Conservation (phyloP, 2,329 filamentous ascomycete genomes). For the Verticillium albo-atrum region DNA sequence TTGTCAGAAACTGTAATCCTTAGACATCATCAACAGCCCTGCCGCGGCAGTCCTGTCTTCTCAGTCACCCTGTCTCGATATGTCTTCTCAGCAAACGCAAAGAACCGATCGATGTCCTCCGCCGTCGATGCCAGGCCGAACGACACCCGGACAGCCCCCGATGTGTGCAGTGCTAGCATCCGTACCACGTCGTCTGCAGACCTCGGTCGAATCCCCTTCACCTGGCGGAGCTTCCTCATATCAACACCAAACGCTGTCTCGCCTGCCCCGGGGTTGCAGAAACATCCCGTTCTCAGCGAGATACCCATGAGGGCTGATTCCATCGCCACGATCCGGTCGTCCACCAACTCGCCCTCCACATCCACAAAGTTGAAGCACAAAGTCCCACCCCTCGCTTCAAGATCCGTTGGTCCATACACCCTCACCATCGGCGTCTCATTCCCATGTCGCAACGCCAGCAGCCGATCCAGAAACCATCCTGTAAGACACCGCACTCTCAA, state of each 20-base stretch:
- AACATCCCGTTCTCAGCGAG: constrained; percentile 35
- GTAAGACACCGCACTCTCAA: constrained; percentile 30
- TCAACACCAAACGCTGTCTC: constrained; percentile 28
- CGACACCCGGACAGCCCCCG: constrained; percentile 31
- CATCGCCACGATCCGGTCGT: constrained; percentile 28
- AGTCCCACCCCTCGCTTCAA: constrained; percentile 26
- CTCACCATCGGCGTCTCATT: constrained; percentile 25
- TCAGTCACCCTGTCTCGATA: constrained; percentile 24
- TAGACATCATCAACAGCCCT: constrained; percentile 5
- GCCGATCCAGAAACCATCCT: constrained; percentile 25
- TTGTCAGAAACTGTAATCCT: too few relatives aligned
- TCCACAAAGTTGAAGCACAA: constrained; percentile 35
- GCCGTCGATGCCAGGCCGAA: constrained; percentile 31
- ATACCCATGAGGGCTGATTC: constrained; percentile 28
- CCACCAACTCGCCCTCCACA: constrained; percentile 22
- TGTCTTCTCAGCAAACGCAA: constrained; percentile 24
- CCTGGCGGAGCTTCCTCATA: constrained; percentile 2
- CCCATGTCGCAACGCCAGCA: constrained; percentile 24
- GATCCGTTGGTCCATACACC: constrained; percentile 28
- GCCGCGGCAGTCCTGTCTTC: constrained; percentile 3
- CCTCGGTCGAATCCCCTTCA: constrained; percentile 8
- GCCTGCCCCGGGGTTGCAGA: constrained; percentile 35
- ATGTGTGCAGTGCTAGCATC: constrained; percentile 15
- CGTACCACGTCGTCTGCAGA: constrained; percentile 18
- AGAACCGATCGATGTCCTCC: constrained; percentile 29